Evolutionary conservation across 179 eudicot species (phyloP), one percentile per base, ranked within the genome.

Genomic region (Beta lomatogona): DNA sequence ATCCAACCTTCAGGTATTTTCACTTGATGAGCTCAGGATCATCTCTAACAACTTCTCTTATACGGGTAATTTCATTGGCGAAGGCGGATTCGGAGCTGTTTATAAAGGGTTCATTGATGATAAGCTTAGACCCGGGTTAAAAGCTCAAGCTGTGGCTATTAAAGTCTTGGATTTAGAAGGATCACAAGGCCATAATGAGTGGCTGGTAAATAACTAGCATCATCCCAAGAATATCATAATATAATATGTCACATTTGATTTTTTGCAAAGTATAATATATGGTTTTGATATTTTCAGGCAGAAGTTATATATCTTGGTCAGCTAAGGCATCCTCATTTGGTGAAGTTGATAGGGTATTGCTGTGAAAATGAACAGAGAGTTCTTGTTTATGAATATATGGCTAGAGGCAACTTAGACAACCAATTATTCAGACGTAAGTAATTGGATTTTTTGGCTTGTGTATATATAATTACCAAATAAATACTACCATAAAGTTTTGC

Each of bases 61-160:
- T 60, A 67, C 92, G 0, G 83, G 89, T 66, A 95, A 92, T 67
- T 92, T 87, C 70, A 87, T 95, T n/a, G 98, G 99, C 0, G 97
- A 94, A 72, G 99, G 99, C 18, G 99, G 99, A 50, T 95, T 95
- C 41, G 99, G 99, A 4, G 97, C 97, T 0, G 99, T 95, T 57
- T 85, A 95, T 71, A 95, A 95, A 79, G 99, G 99, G 81, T 95
- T 94, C 80, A 84, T 92, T 25, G 91, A 91, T 76, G 94, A 91
- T 6, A 87, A 85, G 81, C 59, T 90, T 63, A 83, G 92, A 53
- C 88, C 93, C 3, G 96, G 96, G 8, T 85, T 94, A 85, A 83
- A 85, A 78, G 90, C 99, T 73, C 98, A 94, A 78, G 87, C 90
- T 6, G 98, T 94, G 10, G 99, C 99, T 65, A 98, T 95, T 77